Conservation (phyloP, 73 alveolate genomes). For the Diophrys sp. region DNA sequence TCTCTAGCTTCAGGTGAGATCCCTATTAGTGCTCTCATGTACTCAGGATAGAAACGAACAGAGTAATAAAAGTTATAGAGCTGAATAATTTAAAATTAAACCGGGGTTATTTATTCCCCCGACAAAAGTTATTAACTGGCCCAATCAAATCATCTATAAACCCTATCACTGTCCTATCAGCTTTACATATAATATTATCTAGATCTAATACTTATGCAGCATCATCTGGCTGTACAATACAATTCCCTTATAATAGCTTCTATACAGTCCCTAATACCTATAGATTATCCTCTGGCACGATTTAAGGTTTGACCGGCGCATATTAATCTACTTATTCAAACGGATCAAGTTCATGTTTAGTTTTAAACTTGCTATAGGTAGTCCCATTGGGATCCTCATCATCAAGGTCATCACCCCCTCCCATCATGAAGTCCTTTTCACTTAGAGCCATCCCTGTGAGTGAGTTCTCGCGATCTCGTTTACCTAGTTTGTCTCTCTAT, state of each 20-base stretch:
- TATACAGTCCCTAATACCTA: constrained; percentile 19
- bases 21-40: constrained; percentile 21
- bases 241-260: constrained; percentile 16
- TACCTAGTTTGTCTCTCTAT: too few relatives aligned
- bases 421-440: not conserved
- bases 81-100: too few relatives aligned
- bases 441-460: not conserved
- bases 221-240: constrained; percentile 11
- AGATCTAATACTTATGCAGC: constrained; percentile 45
- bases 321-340: constrained; percentile 28
- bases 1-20: not conserved
- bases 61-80: constrained; percentile 64
- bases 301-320: constrained; percentile 34
- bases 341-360: constrained; percentile 33
- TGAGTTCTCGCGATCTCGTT: too few relatives aligned
- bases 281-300: constrained; percentile 25
- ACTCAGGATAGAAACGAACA: constrained; percentile 62
- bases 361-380: constrained; percentile 33
- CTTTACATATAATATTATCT: constrained; percentile 67
- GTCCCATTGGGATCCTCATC: constrained; percentile 17
- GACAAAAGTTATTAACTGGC: too few relatives aligned
- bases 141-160: constrained; percentile 78
- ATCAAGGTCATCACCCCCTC: not conserved
- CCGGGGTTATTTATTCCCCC: too few relatives aligned
- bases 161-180: constrained; percentile 59